Percentiles rank a stretch among this genome's conserved stretches.
These are phyloP conservation scores for Arctostaphylos glauca DNA, from an alignment of 148 eudicot species.

Conservation along the genomic window DNA sequence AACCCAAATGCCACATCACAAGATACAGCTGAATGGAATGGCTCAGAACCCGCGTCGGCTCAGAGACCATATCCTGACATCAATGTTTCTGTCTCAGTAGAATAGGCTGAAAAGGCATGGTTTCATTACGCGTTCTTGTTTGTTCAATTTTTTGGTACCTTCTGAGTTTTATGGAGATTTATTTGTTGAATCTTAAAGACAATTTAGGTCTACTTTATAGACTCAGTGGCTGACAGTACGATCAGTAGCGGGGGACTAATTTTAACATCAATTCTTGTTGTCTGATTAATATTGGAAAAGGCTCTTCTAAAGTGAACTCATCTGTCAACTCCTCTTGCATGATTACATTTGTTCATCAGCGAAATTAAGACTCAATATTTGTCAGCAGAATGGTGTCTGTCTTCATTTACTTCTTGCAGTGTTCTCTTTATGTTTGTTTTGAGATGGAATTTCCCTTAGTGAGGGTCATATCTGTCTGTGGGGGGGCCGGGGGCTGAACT, in stretches of 20 bases:
- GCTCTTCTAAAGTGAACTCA: neutral
- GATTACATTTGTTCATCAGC: neutral
- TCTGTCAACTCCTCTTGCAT: neutral
- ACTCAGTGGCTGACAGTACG: conserved; percentile 12
- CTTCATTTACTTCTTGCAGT: neutral
- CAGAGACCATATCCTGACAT: conserved; percentile 41
- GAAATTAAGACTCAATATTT: neutral
- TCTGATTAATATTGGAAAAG: neutral
- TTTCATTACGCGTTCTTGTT: neutral
- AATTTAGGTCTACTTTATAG: conserved; percentile 11
- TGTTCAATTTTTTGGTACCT: neutral
- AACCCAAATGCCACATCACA: conserved; percentile 37
- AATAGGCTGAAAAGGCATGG: conserved; percentile 16
- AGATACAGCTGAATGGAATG: conserved; percentile 31
- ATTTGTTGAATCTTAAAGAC: neutral
- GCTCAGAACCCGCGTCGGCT: conserved; percentile 22
- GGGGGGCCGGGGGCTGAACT: neutral
- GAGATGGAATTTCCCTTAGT: neutral
- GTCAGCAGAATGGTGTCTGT: neutral
- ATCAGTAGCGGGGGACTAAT: neutral
- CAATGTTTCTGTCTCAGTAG: conserved; percentile 29
- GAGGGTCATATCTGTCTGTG: neutral
- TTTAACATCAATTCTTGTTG: conserved; percentile 15
- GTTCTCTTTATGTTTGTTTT: neutral
- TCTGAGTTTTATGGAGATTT: neutral